Percentiles rank a stretch among this genome's conserved stretches.
phyloP scores from a whole-genome alignment of 345 rosid species.

The Diplotaxis tenuifolia region DNA sequence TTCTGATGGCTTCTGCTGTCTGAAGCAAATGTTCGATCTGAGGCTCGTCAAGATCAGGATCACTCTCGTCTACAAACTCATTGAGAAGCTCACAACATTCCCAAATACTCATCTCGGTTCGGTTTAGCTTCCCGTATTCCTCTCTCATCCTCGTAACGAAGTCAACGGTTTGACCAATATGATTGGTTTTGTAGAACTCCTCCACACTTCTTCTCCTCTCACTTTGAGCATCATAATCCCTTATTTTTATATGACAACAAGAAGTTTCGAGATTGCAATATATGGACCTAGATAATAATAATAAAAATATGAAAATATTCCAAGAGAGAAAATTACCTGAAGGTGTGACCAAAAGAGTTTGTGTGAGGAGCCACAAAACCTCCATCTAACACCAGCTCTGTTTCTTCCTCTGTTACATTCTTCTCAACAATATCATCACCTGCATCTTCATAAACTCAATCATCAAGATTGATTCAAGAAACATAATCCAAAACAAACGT shows the following conservation, averaged over 20 bases:
- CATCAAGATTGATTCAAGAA: background rate
- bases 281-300: background rate
- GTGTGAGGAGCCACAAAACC: constrained; percentile 60
- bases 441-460: constrained; percentile 19
- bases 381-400: constrained; percentile 46
- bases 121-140: constrained; percentile 37
- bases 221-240: constrained; percentile 72
- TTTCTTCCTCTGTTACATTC: constrained; percentile 40
- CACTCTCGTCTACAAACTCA: constrained; percentile 60
- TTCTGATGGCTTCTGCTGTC: constrained; percentile 70
- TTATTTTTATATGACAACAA: constrained; percentile 26
- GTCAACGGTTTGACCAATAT: constrained; percentile 75
- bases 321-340: constrained; percentile 46
- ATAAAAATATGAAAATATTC: background rate
- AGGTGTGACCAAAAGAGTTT: constrained; percentile 83
- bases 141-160: constrained; percentile 53
- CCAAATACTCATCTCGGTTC: constrained; percentile 54
- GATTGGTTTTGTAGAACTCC: constrained; percentile 66
- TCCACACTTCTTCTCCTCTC: constrained; percentile 74
- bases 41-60: constrained; percentile 66
- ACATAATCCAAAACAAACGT: background rate
- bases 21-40: constrained; percentile 63
- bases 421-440: constrained; percentile 42
- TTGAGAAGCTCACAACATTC: constrained; percentile 66
- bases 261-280: background rate